Percentiles rank a stretch among this genome's conserved stretches.
Conservation (phyloP, 495 filamentous ascomycete species). For the Hyaloscypha hepaticicola region DNA sequence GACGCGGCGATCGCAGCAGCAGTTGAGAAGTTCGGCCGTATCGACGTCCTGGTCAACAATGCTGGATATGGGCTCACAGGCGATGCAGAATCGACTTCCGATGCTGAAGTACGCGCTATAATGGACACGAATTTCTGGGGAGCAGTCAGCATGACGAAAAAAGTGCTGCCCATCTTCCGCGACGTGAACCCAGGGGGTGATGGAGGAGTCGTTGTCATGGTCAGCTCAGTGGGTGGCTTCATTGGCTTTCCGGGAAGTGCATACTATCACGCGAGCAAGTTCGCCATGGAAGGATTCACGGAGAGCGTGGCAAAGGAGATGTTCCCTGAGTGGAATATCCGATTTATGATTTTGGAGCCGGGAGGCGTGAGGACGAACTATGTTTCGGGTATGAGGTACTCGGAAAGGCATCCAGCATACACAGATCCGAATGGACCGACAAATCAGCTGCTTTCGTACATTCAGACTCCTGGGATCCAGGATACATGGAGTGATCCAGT, state of each 20-base stretch:
- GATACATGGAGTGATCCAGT: background rate
- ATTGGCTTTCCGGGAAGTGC: background rate
- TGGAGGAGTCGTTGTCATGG: slow-evolving; percentile 4
- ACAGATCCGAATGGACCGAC: background rate
- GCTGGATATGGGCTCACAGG: slow-evolving; percentile 49
- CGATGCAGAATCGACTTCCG: slow-evolving; percentile 44
- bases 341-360: slow-evolving; percentile 5
- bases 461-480: background rate
- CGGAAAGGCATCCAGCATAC: slow-evolving; percentile 4
- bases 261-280: slow-evolving; percentile 12
- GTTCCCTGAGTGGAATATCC: slow-evolving; percentile 15
- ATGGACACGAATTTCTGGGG: slow-evolving; percentile 57
- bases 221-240: slow-evolving; percentile 2
- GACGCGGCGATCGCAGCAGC: slow-evolving; percentile 38
- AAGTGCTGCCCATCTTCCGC: slow-evolving; percentile 45
- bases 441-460: background rate
- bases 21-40: slow-evolving; percentile 39
- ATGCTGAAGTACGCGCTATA: slow-evolving; percentile 37
- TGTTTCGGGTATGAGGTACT: background rate
- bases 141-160: slow-evolving; percentile 40
- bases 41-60: slow-evolving; percentile 59
- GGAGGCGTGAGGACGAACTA: background rate
- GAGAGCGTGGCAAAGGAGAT: slow-evolving; percentile 10
- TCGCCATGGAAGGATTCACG: slow-evolving; percentile 14
- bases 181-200: slow-evolving; percentile 28